Conservation (phyloP, 495 filamentous ascomycete species). For the Penicillium parvum region DNA sequence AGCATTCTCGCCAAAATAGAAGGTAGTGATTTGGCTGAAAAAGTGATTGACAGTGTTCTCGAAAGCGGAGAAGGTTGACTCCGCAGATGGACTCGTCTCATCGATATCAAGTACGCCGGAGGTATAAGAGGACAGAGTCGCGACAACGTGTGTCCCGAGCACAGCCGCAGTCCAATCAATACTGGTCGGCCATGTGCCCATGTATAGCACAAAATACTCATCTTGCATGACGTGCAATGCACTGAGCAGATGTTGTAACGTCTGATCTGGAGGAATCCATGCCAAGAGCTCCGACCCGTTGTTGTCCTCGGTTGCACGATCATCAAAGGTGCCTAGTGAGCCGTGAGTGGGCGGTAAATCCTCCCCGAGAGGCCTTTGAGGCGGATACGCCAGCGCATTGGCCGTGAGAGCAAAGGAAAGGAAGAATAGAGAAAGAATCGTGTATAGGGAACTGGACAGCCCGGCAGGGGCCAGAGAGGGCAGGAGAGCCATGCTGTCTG, state of each 20-base stretch:
- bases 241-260: slow-evolving; percentile 44
- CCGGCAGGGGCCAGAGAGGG: slow-evolving; percentile 10
- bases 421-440: slow-evolving; percentile 22
- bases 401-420: slow-evolving; percentile 15
- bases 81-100: slow-evolving; percentile 6
- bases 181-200: slow-evolving; percentile 77
- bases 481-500: slow-evolving; percentile 14
- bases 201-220: slow-evolving; percentile 68
- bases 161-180: slow-evolving; percentile 97
- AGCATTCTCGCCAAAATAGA: slow-evolving; percentile 84
- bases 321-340: background rate
- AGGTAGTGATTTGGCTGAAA: slow-evolving; percentile 67
- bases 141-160: slow-evolving; percentile 73
- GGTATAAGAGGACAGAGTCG: slow-evolving; percentile 61
- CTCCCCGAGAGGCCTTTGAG: slow-evolving; percentile 23
- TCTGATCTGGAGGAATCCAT: slow-evolving; percentile 20
- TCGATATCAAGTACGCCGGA: slow-evolving; percentile 24
- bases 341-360: background rate
- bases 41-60: slow-evolving; percentile 80
- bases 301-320: slow-evolving; percentile 5
- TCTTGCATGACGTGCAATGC: slow-evolving; percentile 73
- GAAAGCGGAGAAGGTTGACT: slow-evolving; percentile 40
- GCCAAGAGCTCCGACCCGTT: slow-evolving; percentile 3
- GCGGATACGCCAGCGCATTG: slow-evolving; percentile 30
- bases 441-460: slow-evolving; percentile 12